Base-by-base conservation (phyloP, 257 asterid genomes). In the Vinca minor region DNA sequence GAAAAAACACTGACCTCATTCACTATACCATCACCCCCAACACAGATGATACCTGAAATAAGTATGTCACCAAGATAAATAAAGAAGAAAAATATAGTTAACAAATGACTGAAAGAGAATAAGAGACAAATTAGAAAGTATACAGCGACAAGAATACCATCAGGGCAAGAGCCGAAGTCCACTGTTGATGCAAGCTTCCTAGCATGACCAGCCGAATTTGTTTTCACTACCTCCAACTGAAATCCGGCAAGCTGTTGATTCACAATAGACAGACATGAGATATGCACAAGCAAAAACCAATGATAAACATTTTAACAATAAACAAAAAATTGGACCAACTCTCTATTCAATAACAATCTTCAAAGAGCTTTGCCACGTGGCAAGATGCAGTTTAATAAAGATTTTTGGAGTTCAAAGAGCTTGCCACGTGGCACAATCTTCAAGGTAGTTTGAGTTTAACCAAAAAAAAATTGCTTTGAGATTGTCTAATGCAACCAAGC, bases 161-260 rank as follows among this genome's bases (percentile, higher is more conserved):
- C 98, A 77, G 98, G 97, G 77, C 98, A 93, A 71, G 90, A 77
- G 71, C 90, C 84, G 79, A 93, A 93, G 74, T 89, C 98, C 57
- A 83, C 97, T 68, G 80, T 77, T 28, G 94, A 85, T 28, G 96
- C 97, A 61, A 93, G 96, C 69, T 85, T 84, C 77, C 85, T 86
- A 39, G 98, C 98, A 85, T 93, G 98, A 68, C 98, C 98, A 69
- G 97, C 97, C 71, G 87, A 85, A 76, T 91, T 84, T 72, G 98
- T 93, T 73, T 93, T 89, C 50, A 84, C 94, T 67, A 93, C 86
- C 76, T 89, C 97, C 78, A 93, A 78, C 76, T 93, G 85, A 82
- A 93, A 93, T 67, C 98, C 98, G 6, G 98, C 97, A 70, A 93
- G 95, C 98, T 93, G 90, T 66, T 72, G 69, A 64, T 69, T 69